Evolutionary conservation across 78 protist genomes (phyloP), one percentile per base, ranked within the genome.

Genomic region (Cavenderia fasciculata): DNA sequence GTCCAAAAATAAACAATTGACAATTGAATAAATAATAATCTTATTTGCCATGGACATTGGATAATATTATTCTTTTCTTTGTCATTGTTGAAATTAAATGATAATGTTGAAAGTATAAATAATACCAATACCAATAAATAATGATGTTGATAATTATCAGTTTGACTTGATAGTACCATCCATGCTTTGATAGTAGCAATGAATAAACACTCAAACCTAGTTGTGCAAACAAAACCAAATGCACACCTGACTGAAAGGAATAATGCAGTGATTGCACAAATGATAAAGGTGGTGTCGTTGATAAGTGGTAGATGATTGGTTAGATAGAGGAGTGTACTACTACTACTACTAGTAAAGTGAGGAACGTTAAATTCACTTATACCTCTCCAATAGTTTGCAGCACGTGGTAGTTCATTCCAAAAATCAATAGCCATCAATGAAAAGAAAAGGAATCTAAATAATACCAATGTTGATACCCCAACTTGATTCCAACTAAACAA

Each of bases 131-230:
- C 44, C 36, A 78, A 38, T 41, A 78, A 23, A 65, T 78, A 78
- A 44, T 78, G 87, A 65, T 78, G 87, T 51, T 78, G 87, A 51
- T 57, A 78, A 23, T 78, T 78, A 49, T 78, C 87, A 10, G 87
- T 46, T 51, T 78, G 87, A 38, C 76, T 65, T 2, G 40, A 46
- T 1, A 78, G 27, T 25, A 78, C 87, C n/a, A 78, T n/a, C 23
- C 27, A 65, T 25, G 7, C 36, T 38, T 78, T 78, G 2, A 78
- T 41, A 14, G 27, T 0, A 0, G 87, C 87, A 38, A 78, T 47
- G 19, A 78, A 10, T 1, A 38, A 11, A 34, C 65, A 49, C 65
- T 78, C 87, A 46, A 78, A 51, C 18, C 27, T n/a, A 23, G 7
- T 34, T 1, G 23, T 25, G 1, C 46, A 7, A 6, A 29, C 34